Conservation (phyloP, 139 green algal genomes). For the Chlamydomonas incerta region DNA sequence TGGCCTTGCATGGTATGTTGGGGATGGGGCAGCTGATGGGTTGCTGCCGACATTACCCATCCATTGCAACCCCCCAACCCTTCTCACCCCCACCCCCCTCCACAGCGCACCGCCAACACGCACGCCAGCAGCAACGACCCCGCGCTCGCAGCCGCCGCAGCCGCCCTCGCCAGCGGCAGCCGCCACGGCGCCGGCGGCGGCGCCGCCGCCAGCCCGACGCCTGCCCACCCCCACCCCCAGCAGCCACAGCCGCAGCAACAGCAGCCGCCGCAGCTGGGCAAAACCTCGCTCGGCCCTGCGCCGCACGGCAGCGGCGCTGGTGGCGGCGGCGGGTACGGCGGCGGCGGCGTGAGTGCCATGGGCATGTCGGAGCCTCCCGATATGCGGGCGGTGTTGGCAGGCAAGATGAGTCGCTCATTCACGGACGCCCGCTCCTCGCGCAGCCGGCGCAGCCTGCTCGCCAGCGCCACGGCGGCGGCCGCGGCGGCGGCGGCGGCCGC, state of each 20-base stretch:
- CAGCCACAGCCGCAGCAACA: not conserved
- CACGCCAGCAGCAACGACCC: not conserved
- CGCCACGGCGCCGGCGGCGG: not conserved
- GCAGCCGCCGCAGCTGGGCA: no score
- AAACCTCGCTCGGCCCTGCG: no score
- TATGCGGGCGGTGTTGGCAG: not conserved
- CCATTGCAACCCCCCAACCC: no score
- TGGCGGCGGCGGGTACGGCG: no score
- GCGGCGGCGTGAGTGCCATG: no score
- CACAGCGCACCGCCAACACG: not conserved
- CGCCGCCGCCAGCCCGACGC: not conserved
- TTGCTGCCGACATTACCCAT: no score
- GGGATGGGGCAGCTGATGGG: no score
- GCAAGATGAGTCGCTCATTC: constrained; percentile 4
- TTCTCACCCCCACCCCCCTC: not conserved
- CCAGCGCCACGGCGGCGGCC: not conserved
- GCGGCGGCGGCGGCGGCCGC: not conserved
- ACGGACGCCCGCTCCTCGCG: constrained; percentile 12
- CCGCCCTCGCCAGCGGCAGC: not conserved
- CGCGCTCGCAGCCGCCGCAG: no score
- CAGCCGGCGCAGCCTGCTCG: not conserved
- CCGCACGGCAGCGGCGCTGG: no score
- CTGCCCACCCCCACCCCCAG: no score
- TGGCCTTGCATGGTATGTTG: no score
- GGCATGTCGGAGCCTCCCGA: not conserved